Evolutionary conservation across 2,329 filamentous ascomycete genomes (phyloP).

Genomic region (Aspergillus cejpii): DNA sequence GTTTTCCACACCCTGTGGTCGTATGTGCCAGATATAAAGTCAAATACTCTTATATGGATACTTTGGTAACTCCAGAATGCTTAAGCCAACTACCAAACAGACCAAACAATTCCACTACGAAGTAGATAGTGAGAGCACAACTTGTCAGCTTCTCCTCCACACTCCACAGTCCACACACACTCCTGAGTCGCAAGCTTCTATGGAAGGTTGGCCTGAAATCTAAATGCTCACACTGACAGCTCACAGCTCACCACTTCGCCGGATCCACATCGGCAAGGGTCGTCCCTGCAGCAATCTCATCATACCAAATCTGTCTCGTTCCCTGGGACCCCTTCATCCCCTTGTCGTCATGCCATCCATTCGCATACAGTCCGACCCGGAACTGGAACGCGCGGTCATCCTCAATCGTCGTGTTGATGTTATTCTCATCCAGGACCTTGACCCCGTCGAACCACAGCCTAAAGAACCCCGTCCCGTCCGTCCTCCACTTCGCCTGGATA

Average conservation of each 20-base stretch:
- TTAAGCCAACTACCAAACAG: too few relatives aligned
- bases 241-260: slow-evolving; percentile 4
- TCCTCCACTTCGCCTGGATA: slow-evolving; percentile 44
- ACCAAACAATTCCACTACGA: too few relatives aligned
- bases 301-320: slow-evolving; percentile 47
- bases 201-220: too few relatives aligned
- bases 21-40: too few relatives aligned
- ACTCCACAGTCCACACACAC: too few relatives aligned
- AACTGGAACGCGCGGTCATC: slow-evolving; percentile 44
- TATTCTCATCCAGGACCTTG: slow-evolving; percentile 39
- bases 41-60: too few relatives aligned
- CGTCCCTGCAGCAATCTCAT: slow-evolving; percentile 44
- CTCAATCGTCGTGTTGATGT: slow-evolving; percentile 43
- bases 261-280: slow-evolving; percentile 39
- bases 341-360: slow-evolving; percentile 45
- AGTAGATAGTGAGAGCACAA: too few relatives aligned
- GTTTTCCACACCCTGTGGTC: too few relatives aligned
- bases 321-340: slow-evolving; percentile 38
- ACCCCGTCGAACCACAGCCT: slow-evolving; percentile 46
- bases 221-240: too few relatives aligned
- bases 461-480: slow-evolving; percentile 41
- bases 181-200: too few relatives aligned
- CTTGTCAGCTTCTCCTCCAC: too few relatives aligned
- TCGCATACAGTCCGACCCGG: slow-evolving; percentile 46
- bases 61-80: too few relatives aligned